Evolutionary conservation across 352 stramenopile species (phyloP).

Genomic region (Salisapilia sapeloensis): DNA sequence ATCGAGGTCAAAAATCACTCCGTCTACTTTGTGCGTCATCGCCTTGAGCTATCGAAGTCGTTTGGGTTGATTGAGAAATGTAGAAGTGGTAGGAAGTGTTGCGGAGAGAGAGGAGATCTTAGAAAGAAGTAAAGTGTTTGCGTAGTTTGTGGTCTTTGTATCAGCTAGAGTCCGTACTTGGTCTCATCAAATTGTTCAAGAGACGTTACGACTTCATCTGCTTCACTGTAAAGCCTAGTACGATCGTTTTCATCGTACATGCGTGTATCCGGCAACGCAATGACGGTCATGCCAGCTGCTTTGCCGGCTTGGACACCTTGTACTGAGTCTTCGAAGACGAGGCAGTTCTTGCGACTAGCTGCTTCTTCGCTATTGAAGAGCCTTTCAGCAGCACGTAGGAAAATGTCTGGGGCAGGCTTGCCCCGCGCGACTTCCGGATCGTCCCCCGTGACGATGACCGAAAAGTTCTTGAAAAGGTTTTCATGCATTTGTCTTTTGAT

Average conservation of each 20-base stretch:
- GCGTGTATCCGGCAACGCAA: constrained; percentile 50
- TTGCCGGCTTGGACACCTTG: constrained; percentile 46
- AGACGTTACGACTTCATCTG: constrained; percentile 42
- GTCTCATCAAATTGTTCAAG: constrained; percentile 37
- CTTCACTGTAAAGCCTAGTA: constrained; percentile 23
- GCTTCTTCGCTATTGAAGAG: constrained; percentile 22
- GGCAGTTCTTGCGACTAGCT: constrained; percentile 15
- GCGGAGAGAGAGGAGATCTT: too few species aligned
- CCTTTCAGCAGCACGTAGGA: constrained; percentile 35
- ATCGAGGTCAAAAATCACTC: constrained; percentile 6
- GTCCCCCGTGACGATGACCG: constrained; percentile 60
- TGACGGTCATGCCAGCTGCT: constrained; percentile 41
- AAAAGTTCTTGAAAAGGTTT: constrained; percentile 62
- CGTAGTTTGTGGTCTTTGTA: too few species aligned
- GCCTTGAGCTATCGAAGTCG: too few species aligned
- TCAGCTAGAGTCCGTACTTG: constrained; percentile 15
- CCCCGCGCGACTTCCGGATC: constrained; percentile 41
- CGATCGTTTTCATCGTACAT: constrained; percentile 37
- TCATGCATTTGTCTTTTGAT: constrained; percentile 43
- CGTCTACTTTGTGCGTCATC: too few species aligned
- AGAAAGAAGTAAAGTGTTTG: too few species aligned
- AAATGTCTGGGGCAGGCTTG: constrained; percentile 73
- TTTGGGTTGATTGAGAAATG: too few species aligned
- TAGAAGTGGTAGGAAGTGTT: too few species aligned
- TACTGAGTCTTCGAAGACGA: constrained; percentile 69